Conservation (phyloP, 2,329 filamentous ascomycete genomes). For the Calonectria naviculata region DNA sequence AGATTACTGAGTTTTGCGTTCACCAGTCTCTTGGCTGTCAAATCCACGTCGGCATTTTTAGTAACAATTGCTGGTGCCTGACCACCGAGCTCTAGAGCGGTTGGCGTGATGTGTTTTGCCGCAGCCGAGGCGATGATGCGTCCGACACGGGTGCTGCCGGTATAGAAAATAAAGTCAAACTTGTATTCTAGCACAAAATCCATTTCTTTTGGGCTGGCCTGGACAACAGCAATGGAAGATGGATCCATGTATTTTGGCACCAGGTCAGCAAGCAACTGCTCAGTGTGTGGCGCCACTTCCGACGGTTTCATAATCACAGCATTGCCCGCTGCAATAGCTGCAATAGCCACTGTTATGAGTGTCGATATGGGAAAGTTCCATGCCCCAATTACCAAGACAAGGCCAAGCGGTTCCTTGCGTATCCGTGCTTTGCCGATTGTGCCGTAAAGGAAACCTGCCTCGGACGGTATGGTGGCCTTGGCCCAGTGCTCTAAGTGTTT, state of each 20-base stretch:
- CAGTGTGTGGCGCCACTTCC: background rate
- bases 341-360: background rate
- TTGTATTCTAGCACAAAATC: background rate
- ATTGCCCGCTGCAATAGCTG: background rate
- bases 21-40: background rate
- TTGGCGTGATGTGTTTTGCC: background rate
- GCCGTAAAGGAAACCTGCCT: background rate
- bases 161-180: background rate
- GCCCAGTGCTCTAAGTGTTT: background rate
- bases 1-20: background rate
- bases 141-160: background rate
- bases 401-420: background rate
- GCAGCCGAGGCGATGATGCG: background rate
- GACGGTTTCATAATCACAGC: background rate
- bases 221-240: background rate
- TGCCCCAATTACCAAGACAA: background rate
- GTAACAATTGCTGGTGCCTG: background rate
- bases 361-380: background rate
- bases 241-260: background rate
- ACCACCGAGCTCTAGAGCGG: background rate
- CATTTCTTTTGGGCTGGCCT: background rate
- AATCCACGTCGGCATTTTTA: background rate
- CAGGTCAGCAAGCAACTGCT: background rate
- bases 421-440: background rate
- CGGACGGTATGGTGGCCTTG: background rate